Conservation (phyloP, 257 asterid genomes). For the Forsythia suspensa region DNA sequence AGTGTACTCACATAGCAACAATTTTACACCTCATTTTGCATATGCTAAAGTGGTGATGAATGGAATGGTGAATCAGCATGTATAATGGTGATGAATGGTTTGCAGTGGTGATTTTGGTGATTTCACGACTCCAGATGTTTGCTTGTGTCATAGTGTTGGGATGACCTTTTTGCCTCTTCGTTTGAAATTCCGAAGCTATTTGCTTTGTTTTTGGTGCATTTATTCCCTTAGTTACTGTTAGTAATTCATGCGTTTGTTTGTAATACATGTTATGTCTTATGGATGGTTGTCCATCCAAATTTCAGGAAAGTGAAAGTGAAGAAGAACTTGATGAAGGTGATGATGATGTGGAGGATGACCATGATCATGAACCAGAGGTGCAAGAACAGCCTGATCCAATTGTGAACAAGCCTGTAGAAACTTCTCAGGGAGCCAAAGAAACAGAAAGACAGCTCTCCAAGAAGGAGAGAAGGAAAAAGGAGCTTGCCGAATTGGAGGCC, state of each 20-base stretch:
- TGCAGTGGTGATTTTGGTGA: neutral
- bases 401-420: conserved; percentile 46
- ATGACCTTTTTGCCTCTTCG: neutral
- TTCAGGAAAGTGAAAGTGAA: conserved; percentile 68
- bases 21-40: too few species aligned
- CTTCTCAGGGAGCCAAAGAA: conserved; percentile 65
- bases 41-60: too few species aligned
- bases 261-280: neutral
- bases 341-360: conserved; percentile 69
- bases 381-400: conserved; percentile 47
- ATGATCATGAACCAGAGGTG: conserved; percentile 53
- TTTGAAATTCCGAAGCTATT: neutral
- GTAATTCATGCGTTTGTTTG: neutral
- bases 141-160: neutral
- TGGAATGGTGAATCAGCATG: too few species aligned
- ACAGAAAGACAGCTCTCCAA: conserved; percentile 89
- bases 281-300: conserved; percentile 20
- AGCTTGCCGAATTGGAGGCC: conserved; percentile 94
- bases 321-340: conserved; percentile 69
- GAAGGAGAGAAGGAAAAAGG: conserved; percentile 94
- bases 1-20: too few species aligned
- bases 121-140: neutral
- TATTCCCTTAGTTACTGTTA: neutral
- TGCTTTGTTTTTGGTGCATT: neutral
- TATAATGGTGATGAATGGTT: neutral